A percentile compares a stretch with the other conserved stretches of the same genome.
Evolutionary conservation across 257 asterid species (phyloP).

Genomic region (Solanum chiquidenum): DNA sequence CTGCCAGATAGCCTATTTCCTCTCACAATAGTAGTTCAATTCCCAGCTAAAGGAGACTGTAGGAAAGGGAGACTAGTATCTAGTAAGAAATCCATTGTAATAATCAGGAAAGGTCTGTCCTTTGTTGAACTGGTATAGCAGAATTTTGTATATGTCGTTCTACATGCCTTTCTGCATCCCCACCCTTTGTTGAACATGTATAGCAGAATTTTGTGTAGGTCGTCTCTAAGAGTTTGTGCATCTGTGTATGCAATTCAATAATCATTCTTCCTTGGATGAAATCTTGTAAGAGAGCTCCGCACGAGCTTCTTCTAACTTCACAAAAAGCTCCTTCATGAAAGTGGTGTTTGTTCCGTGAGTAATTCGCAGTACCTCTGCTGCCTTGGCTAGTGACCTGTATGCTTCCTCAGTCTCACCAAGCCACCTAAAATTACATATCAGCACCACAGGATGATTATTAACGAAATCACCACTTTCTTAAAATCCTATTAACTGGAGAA

Average conservation of each 20-base stretch:
- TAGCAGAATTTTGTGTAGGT: not conserved
- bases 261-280: constrained; percentile 1
- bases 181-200: not conserved
- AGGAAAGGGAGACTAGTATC: not conserved
- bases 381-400: constrained; percentile 54
- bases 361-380: constrained; percentile 48
- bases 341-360: constrained; percentile 60
- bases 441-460: not conserved
- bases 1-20: not conserved
- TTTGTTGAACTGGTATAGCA: not conserved
- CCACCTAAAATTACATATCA: constrained; percentile 35
- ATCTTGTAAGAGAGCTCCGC: constrained; percentile 57
- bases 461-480: not conserved
- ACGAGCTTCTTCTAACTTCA: constrained; percentile 81
- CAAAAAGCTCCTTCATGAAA: constrained; percentile 50
- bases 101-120: not conserved
- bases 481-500: not conserved
- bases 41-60: not conserved
- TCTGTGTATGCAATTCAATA: not conserved
- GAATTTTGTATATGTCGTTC: not conserved
- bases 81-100: not conserved
- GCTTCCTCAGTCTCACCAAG: constrained; percentile 64
- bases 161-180: not conserved
- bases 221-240: not conserved
- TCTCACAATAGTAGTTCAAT: not conserved